Evolutionary conservation across 2,329 filamentous ascomycete genomes (phyloP).

Genomic region (Cordyceps javanica): DNA sequence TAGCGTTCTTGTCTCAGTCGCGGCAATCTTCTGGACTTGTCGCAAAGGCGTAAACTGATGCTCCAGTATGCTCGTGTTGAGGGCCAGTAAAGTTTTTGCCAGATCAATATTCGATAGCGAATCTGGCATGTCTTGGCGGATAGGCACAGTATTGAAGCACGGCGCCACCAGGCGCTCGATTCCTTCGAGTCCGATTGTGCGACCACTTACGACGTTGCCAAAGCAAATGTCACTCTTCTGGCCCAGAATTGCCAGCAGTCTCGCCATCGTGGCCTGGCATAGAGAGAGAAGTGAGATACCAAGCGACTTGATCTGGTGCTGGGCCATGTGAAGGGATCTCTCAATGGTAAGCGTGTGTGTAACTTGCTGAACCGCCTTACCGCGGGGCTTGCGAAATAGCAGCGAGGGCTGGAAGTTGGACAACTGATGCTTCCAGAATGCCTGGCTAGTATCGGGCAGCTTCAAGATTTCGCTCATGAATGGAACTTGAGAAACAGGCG

Average conservation of each 20-base stretch:
- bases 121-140: slow-evolving; percentile 51
- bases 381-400: slow-evolving; percentile 20
- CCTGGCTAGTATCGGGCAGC: slow-evolving; percentile 42
- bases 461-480: slow-evolving; percentile 58
- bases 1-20: slow-evolving; percentile 41
- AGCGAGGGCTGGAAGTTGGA: slow-evolving; percentile 35
- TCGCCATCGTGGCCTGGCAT: slow-evolving; percentile 68
- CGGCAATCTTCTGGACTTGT: slow-evolving; percentile 52
- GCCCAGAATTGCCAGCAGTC: slow-evolving; percentile 52
- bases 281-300: slow-evolving; percentile 59
- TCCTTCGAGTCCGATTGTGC: slow-evolving; percentile 58
- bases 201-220: slow-evolving; percentile 77
- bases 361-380: slow-evolving; percentile 22
- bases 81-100: slow-evolving; percentile 51
- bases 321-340: slow-evolving; percentile 38
- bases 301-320: slow-evolving; percentile 43
- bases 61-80: slow-evolving; percentile 56
- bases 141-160: slow-evolving; percentile 84
- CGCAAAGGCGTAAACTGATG: slow-evolving; percentile 73
- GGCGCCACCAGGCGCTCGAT: slow-evolving; percentile 74
- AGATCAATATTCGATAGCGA: slow-evolving; percentile 48
- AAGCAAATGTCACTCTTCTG: slow-evolving; percentile 67
- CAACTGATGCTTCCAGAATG: slow-evolving; percentile 62
- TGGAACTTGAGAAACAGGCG: slow-evolving; percentile 48
- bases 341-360: slow-evolving; percentile 24